These are phyloP conservation scores for Lophium mytilinum DNA, from an alignment of 495 filamentous ascomycete genomes.

Conservation along the genomic window DNA sequence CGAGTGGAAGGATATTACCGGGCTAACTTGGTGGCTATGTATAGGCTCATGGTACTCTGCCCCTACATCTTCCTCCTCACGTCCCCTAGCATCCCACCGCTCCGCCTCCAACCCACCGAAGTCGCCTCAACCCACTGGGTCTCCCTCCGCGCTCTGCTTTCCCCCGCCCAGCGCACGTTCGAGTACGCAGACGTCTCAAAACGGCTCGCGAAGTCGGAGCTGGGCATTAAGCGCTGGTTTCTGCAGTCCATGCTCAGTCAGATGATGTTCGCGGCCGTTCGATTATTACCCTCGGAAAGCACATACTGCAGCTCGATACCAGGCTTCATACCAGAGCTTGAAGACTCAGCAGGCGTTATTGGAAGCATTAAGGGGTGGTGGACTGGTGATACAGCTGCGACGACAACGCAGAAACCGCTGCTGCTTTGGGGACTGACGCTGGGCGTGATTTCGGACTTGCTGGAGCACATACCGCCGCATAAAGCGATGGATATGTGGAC, in stretches of 20 bases:
- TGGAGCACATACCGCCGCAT: conserved; percentile 60
- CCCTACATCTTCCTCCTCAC: conserved; percentile 65
- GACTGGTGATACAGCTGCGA: conserved; percentile 5
- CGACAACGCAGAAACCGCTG: conserved; percentile 41
- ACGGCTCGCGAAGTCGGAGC: conserved; percentile 48
- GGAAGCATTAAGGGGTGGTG: conserved; percentile 7
- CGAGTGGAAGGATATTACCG: not conserved
- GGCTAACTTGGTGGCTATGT: not conserved
- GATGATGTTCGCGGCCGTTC: conserved; percentile 66
- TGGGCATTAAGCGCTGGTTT: conserved; percentile 43
- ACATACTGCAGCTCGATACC: conserved; percentile 46
- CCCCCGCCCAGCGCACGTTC: conserved; percentile 52
- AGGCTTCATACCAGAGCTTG: conserved; percentile 33
- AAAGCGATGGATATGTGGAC: conserved; percentile 56
- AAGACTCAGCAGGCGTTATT: not conserved
- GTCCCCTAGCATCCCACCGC: conserved; percentile 46
- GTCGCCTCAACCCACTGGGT: conserved; percentile 75
- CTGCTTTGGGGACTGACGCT: conserved; percentile 71
- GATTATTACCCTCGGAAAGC: conserved; percentile 54
- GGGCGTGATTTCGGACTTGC: conserved; percentile 62
- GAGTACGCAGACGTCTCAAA: conserved; percentile 60
- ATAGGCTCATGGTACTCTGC: conserved; percentile 68
- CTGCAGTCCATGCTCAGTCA: conserved; percentile 51
- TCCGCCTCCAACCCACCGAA: conserved; percentile 63
- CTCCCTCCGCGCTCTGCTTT: conserved; percentile 55